Evolutionary conservation across 441 rosid genomes (phyloP), one percentile per base, ranked within the genome.

Genomic region (Arabidopsis hybrid): DNA sequence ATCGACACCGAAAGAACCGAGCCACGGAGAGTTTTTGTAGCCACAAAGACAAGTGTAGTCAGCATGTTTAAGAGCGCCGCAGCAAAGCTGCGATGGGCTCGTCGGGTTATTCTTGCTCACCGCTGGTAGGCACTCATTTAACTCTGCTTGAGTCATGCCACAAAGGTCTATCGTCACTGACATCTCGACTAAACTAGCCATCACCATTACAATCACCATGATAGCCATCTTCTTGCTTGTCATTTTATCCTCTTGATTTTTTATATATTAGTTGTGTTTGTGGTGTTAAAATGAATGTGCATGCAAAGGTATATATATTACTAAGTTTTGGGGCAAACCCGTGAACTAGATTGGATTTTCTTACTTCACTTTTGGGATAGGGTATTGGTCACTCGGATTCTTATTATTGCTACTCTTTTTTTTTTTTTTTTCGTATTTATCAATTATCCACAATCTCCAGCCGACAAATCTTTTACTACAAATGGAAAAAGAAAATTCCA

Each of bases 1-100:
- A 78, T 88, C 92, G 63, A 91, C 86, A 16, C 92, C 92, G 3
- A 86, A 77, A 42, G 85, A 47, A 11, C 86, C 86, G 64, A 88
- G 72, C 79, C 77, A 6, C 3, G 76, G 60, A 0, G 88, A 85
- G 35, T 76, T 78, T 67, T 67, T 86, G 40, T 90, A 88, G n/a
- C 85, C 83, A 60, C 96, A 91, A 2, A 91, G 80, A 76, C 96
- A 88, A 2, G 42, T 62, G 74, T 81, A 73, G 69, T 91, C 79
- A 5, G 92, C 91, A 0, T 60, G 81, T 6, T 73, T 4, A 1
- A 89, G 76, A 6, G 86, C 89, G 61, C 75, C 5, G 72, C 94
- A 91, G 29, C 96, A 91, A 0, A 17, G 75, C 4, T 52, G 31
- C 1, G 90, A 31, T 1, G 96, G 89, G 0, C 81, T 81, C 36